A percentile compares a stretch with the other conserved stretches of the same genome.
These are phyloP conservation scores for Eimeria tenella DNA, from an alignment of 169 alveolate genomes.

Conservation along the genomic window DNA sequence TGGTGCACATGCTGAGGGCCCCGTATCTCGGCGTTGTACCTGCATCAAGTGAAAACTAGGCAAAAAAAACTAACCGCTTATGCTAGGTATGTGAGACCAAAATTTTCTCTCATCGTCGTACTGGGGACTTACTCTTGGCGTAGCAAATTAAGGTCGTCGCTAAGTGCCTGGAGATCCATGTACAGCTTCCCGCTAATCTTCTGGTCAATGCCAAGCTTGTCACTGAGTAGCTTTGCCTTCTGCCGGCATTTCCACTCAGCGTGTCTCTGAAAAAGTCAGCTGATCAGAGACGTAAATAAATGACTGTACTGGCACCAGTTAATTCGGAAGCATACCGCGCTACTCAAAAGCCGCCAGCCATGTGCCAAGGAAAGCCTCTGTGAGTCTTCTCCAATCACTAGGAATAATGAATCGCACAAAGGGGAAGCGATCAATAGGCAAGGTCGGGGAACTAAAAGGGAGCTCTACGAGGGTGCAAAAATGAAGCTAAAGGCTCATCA, in stretches of 20 bases:
- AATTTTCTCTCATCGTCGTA: neutral
- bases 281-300: no score
- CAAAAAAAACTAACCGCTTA: neutral
- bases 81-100: neutral
- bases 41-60: neutral
- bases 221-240: slow-evolving; percentile 41
- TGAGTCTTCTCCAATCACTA: no score
- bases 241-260: slow-evolving; percentile 78
- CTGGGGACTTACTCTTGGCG: slow-evolving; percentile 68
- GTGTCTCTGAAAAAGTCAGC: slow-evolving; percentile 59
- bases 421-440: neutral
- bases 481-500: neutral
- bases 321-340: no score
- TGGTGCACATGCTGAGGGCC: slow-evolving; percentile 74
- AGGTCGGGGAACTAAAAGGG: neutral
- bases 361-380: no score
- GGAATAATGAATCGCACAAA: neutral
- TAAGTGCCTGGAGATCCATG: slow-evolving; percentile 71
- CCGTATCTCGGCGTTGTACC: slow-evolving; percentile 72
- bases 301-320: no score
- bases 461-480: neutral
- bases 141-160: slow-evolving; percentile 64
- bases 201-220: slow-evolving; percentile 64
- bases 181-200: slow-evolving; percentile 67
- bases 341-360: no score